Evolutionary conservation across 2,329 filamentous ascomycete genomes (phyloP).

Genomic region (Plectosphaerella sp.): DNA sequence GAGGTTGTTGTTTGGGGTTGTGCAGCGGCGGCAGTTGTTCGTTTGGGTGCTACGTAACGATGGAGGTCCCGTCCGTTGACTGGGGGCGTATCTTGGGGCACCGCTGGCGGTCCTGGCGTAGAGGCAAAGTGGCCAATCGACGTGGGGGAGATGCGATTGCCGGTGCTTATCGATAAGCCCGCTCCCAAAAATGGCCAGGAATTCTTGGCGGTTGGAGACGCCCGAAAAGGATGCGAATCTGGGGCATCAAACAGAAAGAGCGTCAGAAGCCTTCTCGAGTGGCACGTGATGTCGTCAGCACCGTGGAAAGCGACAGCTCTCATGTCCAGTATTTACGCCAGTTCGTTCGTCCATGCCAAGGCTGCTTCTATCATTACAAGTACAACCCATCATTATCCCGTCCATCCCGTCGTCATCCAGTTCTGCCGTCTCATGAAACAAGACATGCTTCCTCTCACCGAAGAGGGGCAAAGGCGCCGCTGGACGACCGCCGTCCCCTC

Average conservation of each 20-base stretch:
- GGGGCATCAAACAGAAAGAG: no score
- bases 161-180: not conserved
- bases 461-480: not conserved
- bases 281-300: no score
- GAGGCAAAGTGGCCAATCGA: not conserved
- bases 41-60: constrained; percentile 9
- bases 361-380: not conserved
- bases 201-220: not conserved
- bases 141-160: not conserved
- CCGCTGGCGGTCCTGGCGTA: not conserved
- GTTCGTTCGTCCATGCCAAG: not conserved
- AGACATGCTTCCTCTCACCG: not conserved
- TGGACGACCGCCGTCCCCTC: constrained; percentile 58
- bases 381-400: not conserved
- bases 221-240: not conserved
- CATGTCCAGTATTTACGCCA: not conserved
- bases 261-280: no score
- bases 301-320: no score
- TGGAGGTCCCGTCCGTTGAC: not conserved
- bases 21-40: no score
- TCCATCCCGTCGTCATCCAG: not conserved
- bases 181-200: not conserved
- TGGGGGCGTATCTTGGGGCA: no score
- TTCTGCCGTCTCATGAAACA: not conserved
- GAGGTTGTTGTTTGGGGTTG: no score